phyloP scores from a whole-genome alignment of 306 rosid genomes.

The Dryas alaskensis region DNA sequence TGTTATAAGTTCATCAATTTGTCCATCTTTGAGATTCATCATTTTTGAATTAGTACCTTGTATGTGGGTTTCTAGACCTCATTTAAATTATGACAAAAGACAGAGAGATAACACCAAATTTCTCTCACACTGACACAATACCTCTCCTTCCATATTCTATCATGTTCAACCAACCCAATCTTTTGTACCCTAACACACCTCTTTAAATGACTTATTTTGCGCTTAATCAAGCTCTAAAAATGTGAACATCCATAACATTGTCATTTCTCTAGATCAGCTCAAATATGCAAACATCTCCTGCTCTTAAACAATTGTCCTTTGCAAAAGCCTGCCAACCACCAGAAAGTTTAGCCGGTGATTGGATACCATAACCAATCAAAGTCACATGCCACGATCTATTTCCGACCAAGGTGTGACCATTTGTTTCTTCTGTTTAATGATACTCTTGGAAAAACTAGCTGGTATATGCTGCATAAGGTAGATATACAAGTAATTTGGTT shows the following conservation, averaged over 20 bases:
- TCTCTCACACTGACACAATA: too few relatives aligned
- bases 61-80: too few relatives aligned
- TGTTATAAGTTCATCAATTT: too few relatives aligned
- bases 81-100: too few relatives aligned
- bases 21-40: too few relatives aligned
- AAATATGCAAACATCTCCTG: neutral
- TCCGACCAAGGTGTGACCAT: neutral
- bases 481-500: neutral
- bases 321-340: neutral
- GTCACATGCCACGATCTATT: neutral
- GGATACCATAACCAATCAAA: neutral
- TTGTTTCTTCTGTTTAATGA: neutral
- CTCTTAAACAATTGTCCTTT: neutral
- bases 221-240: neutral
- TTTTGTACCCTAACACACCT: too few relatives aligned
- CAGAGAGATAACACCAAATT: too few relatives aligned
- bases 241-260: neutral
- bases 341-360: neutral
- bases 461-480: constrained; percentile 19
- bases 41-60: too few relatives aligned
- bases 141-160: too few relatives aligned
- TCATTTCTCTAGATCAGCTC: neutral
- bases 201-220: neutral
- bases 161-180: too few relatives aligned
- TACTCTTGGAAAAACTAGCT: too few relatives aligned